Percentiles rank a stretch among this genome's conserved stretches.
phyloP scores from a whole-genome alignment of 2,329 filamentous ascomycete genomes.

The Cladophialophora exuberans region DNA sequence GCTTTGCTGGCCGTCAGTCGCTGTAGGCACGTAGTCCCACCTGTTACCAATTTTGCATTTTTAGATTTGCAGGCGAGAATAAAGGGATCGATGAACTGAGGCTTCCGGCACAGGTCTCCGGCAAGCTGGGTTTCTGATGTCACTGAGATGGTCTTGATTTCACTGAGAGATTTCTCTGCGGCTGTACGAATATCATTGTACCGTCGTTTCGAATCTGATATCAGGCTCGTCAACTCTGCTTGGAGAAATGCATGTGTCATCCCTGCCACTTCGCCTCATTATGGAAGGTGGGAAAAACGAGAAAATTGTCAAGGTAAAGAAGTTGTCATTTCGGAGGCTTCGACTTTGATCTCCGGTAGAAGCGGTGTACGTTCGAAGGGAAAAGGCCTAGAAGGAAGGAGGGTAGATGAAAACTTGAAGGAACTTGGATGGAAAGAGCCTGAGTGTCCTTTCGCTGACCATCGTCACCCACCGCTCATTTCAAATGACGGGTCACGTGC shows the following conservation, averaged over 20 bases:
- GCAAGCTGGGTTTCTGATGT: constrained; percentile 77
- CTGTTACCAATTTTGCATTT: constrained; percentile 86
- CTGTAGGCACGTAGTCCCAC: constrained; percentile 86
- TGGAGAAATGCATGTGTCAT: constrained; percentile 64
- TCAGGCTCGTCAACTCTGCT: constrained; percentile 84
- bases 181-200: constrained; percentile 86
- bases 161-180: constrained; percentile 89
- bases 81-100: constrained; percentile 89
- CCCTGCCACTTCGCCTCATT: constrained; percentile 22
- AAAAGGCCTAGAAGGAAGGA: too few species aligned
- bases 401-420: too few species aligned
- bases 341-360: too few species aligned
- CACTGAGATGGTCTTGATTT: constrained; percentile 75
- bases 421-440: too few species aligned
- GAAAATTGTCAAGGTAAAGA: neutral
- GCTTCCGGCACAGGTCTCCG: constrained; percentile 77
- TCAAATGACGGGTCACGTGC: too few species aligned
- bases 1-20: constrained; percentile 81
- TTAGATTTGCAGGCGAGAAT: constrained; percentile 88
- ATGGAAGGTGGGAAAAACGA: constrained; percentile 1
- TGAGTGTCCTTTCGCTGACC: too few species aligned
- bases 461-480: too few species aligned
- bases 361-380: too few species aligned
- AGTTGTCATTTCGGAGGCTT: neutral
- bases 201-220: constrained; percentile 95